Conservation (phyloP, 2,329 filamentous ascomycete genomes). For the Colletotrichum echinochloae region DNA sequence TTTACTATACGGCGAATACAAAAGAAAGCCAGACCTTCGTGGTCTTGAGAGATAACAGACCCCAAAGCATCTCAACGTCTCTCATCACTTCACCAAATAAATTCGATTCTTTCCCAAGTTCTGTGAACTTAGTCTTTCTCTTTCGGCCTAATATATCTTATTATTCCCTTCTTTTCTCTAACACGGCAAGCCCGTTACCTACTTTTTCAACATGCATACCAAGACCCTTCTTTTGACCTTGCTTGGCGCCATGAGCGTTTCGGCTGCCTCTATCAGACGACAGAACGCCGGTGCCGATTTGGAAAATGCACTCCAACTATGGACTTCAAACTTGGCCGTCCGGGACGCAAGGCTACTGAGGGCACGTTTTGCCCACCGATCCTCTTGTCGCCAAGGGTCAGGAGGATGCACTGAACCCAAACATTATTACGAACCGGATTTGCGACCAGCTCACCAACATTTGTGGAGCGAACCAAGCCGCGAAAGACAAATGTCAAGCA, state of each 20-base stretch:
- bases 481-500: slow-evolving; percentile 59
- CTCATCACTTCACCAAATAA: slow-evolving; percentile 23
- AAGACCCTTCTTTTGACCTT: slow-evolving; percentile 18
- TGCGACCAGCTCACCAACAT: slow-evolving; percentile 71
- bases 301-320: slow-evolving; percentile 63
- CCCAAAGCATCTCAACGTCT: slow-evolving; percentile 22
- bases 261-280: slow-evolving; percentile 20
- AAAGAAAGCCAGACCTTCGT: neutral
- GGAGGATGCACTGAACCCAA: slow-evolving; percentile 70
- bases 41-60: neutral
- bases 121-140: slow-evolving; percentile 26
- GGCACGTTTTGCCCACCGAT: slow-evolving; percentile 71
- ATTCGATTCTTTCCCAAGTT: slow-evolving; percentile 18
- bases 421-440: slow-evolving; percentile 73
- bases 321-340: slow-evolving; percentile 67
- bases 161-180: neutral
- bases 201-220: slow-evolving; percentile 27
- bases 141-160: neutral
- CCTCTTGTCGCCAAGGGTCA: slow-evolving; percentile 66
- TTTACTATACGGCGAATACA: slow-evolving; percentile 1
- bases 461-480: slow-evolving; percentile 67
- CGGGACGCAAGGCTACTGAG: slow-evolving; percentile 63
- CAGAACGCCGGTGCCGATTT: slow-evolving; percentile 53
- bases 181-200: neutral
- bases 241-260: slow-evolving; percentile 27